These are phyloP conservation scores for Coemansia guatemalensis DNA, from an alignment of 192 early-diverging fungal genomes.

Conservation along the genomic window DNA sequence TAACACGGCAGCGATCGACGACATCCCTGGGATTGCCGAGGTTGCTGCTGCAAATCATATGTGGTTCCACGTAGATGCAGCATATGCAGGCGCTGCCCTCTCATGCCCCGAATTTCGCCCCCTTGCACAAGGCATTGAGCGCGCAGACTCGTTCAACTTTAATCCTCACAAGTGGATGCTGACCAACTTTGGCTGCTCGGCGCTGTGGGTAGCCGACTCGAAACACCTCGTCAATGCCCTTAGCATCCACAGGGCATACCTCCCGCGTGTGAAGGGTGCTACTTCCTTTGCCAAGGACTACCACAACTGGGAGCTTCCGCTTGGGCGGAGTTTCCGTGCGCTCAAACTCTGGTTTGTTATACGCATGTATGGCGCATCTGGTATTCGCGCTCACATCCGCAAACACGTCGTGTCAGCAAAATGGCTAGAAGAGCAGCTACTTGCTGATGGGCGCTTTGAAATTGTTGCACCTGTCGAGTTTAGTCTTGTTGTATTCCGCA, in stretches of 20 bases:
- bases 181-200: constrained; percentile 66
- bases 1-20: constrained; percentile 57
- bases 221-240: constrained; percentile 54
- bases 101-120: constrained; percentile 60
- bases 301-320: constrained; percentile 59
- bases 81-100: constrained; percentile 61
- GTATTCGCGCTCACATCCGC: constrained; percentile 56
- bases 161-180: constrained; percentile 68
- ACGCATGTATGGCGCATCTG: constrained; percentile 57
- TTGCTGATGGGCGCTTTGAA: constrained; percentile 49
- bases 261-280: constrained; percentile 41
- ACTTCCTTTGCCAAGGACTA: constrained; percentile 54
- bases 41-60: constrained; percentile 46
- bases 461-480: constrained; percentile 46
- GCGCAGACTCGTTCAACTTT: constrained; percentile 60
- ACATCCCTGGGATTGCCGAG: constrained; percentile 55
- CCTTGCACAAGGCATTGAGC: constrained; percentile 49
- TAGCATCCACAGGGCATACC: constrained; percentile 54
- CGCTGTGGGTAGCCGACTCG: constrained; percentile 57
- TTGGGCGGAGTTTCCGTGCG: constrained; percentile 60
- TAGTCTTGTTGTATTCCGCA: constrained; percentile 52
- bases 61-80: constrained; percentile 67
- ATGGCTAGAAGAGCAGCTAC: constrained; percentile 37
- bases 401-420: constrained; percentile 37
- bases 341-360: constrained; percentile 67